Conservation (phyloP, 2,329 filamentous ascomycete genomes). For the Biscogniauxia mediterranea region DNA sequence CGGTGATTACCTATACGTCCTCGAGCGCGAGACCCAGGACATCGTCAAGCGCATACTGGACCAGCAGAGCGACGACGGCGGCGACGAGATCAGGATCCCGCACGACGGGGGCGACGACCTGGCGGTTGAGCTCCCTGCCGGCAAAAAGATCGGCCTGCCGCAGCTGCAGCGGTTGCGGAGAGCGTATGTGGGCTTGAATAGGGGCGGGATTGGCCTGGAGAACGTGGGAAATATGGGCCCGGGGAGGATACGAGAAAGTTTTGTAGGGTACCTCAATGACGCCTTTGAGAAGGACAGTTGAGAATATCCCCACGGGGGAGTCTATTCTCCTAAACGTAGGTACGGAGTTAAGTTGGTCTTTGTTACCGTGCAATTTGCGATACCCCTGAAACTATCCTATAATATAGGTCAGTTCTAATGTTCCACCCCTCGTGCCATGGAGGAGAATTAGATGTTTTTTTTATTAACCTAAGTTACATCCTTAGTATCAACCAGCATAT, state of each 20-base stretch:
- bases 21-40: constrained; percentile 77
- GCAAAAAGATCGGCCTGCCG: constrained; percentile 64
- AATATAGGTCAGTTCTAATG: too few species aligned
- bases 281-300: constrained; percentile 58
- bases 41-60: constrained; percentile 69
- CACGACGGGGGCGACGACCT: constrained; percentile 38
- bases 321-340: neutral
- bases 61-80: constrained; percentile 65
- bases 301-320: constrained; percentile 9
- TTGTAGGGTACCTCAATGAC: constrained; percentile 66
- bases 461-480: too few species aligned
- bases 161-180: constrained; percentile 75
- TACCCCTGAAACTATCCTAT: neutral
- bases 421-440: too few species aligned
- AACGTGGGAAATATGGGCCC: constrained; percentile 52
- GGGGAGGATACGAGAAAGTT: constrained; percentile 58
- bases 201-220: constrained; percentile 63
- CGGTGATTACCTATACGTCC: constrained; percentile 74
- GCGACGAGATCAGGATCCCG: constrained; percentile 55
- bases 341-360: neutral
- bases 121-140: constrained; percentile 62
- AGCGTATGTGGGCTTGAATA: constrained; percentile 74
- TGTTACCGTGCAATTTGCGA: neutral
- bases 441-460: too few species aligned
- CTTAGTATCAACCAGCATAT: too few species aligned